A percentile compares a stretch with the other conserved stretches of the same genome.
These are phyloP conservation scores for Akanthomyces lecanii DNA, from an alignment of 2,329 filamentous ascomycete genomes.

Conservation along the genomic window DNA sequence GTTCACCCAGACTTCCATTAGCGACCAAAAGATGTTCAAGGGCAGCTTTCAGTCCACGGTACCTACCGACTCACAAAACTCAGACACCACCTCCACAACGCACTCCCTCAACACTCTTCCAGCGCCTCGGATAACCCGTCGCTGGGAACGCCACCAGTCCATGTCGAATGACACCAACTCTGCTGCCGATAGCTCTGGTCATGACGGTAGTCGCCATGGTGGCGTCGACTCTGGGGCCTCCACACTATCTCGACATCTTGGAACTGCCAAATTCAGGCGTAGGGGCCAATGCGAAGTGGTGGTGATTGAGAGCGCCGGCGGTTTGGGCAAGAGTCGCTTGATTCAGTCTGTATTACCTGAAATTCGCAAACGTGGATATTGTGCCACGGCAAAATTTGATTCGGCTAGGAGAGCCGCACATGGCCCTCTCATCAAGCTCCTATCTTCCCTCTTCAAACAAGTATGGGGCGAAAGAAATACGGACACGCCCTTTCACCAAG, in stretches of 20 bases:
- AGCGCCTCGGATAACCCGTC: slow-evolving; percentile 36
- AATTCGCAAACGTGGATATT: slow-evolving; percentile 58
- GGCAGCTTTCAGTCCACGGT: slow-evolving; percentile 39
- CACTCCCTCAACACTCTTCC: slow-evolving; percentile 33
- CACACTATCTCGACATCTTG: slow-evolving; percentile 51
- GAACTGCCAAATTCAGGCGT: slow-evolving; percentile 54
- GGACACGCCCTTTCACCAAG: slow-evolving; percentile 59
- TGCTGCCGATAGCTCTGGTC: slow-evolving; percentile 40
- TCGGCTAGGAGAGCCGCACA: slow-evolving; percentile 57
- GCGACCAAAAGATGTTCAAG: slow-evolving; percentile 38
- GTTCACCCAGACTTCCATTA: slow-evolving; percentile 41
- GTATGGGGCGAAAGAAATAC: slow-evolving; percentile 64
- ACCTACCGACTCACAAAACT: slow-evolving; percentile 38
- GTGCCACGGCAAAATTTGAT: slow-evolving; percentile 63
- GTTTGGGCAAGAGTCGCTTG: slow-evolving; percentile 62
- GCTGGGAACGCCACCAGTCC: slow-evolving; percentile 51
- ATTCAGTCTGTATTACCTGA: slow-evolving; percentile 60
- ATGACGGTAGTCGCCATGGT: slow-evolving; percentile 41
- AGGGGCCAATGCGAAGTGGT: slow-evolving; percentile 62
- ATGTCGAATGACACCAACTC: slow-evolving; percentile 46
- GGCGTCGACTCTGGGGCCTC: slow-evolving; percentile 43
- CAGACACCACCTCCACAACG: slow-evolving; percentile 45
- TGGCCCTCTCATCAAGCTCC: slow-evolving; percentile 58
- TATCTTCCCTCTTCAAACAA: slow-evolving; percentile 63
- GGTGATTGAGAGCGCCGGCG: slow-evolving; percentile 56